Evolutionary conservation across 108 stramenopile species (phyloP), one percentile per base, ranked within the genome.

Genomic region (Nitzschia inconspicua): DNA sequence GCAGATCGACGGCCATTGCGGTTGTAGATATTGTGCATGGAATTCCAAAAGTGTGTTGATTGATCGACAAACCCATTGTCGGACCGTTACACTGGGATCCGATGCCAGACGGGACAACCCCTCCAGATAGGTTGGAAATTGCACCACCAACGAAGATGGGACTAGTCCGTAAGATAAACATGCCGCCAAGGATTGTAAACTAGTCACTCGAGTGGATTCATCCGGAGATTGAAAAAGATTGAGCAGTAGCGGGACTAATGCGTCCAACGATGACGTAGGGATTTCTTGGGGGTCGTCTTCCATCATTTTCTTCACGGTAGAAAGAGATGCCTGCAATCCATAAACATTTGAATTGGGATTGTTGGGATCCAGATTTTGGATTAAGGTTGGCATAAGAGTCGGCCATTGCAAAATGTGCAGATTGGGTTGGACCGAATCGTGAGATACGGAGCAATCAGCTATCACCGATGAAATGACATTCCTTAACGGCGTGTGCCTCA

Each of bases 11-110:
- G 54, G 57, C 57, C 91, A 75, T 22, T 88, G 82, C 3, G 84
- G 79, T 66, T 75, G 78, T 1, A 95, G 19, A 49, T 86, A 90
- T 72, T 92, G 87, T 14, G 81, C 59, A 14, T 84, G 83, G 31
- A 60, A 50, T 34, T 68, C 60, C 0, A 88, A 43, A 49, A 96
- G 50, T 16, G 91, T 66, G 14, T 93, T 90, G 56, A 96, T 87
- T 35, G 82, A 86, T 60, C 84, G 78, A 62, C 95, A 96, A 3
- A 96, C 95, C 69, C 79, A 84, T 68, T 77, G 73, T 43, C 93
- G 79, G 24, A 92, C 82, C 27, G 58, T 40, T 7, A 73, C 34
- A 35, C 73, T 83, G 3, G 78, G 51, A 47, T 94, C 93, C 8
- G 59, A 47, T 0, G 92, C 85, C 60, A 94, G 57, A 0, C 48